These are phyloP conservation scores for Dianthus caryophyllus DNA, from an alignment of 148 eudicot species.

Conservation along the genomic window DNA sequence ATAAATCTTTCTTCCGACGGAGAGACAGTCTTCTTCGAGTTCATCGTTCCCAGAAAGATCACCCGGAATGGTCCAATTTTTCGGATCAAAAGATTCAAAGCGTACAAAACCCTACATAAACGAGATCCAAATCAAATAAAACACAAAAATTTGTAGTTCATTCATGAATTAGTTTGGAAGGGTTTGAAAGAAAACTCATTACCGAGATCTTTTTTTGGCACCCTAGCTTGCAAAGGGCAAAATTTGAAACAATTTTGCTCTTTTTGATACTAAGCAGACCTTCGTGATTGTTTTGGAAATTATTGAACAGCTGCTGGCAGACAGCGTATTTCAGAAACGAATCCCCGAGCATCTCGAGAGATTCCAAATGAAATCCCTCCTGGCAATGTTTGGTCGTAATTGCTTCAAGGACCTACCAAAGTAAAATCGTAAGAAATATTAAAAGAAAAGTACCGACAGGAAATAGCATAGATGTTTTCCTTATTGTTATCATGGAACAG, in stretches of 20 bases:
- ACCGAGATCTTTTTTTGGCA: constrained; percentile 75
- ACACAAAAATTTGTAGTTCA: neutral
- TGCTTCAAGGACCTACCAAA: constrained; percentile 70
- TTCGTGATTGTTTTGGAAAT: constrained; percentile 59
- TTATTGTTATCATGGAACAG: no score
- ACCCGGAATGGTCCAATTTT: constrained; percentile 69
- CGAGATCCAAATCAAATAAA: neutral
- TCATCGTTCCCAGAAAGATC: constrained; percentile 24
- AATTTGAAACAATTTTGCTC: constrained; percentile 59
- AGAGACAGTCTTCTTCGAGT: constrained; percentile 38
- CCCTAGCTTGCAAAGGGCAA: constrained; percentile 69
- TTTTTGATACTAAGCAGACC: constrained; percentile 69
- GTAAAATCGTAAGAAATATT: neutral
- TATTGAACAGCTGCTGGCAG: constrained; percentile 58
- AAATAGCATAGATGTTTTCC: no score
- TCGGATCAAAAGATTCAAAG: constrained; percentile 61
- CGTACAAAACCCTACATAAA: constrained; percentile 83
- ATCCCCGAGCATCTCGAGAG: constrained; percentile 91
- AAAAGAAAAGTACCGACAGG: neutral
- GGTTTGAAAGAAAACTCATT: constrained; percentile 6
- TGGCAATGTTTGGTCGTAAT: constrained; percentile 72
- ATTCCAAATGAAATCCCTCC: constrained; percentile 74
- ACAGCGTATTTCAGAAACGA: constrained; percentile 90
- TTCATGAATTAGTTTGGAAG: neutral
- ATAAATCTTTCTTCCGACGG: constrained; percentile 37